A percentile compares a stretch with the other conserved stretches of the same genome.
phyloP scores from a whole-genome alignment of 2,329 filamentous ascomycete genomes.

The Penicillium sp. region DNA sequence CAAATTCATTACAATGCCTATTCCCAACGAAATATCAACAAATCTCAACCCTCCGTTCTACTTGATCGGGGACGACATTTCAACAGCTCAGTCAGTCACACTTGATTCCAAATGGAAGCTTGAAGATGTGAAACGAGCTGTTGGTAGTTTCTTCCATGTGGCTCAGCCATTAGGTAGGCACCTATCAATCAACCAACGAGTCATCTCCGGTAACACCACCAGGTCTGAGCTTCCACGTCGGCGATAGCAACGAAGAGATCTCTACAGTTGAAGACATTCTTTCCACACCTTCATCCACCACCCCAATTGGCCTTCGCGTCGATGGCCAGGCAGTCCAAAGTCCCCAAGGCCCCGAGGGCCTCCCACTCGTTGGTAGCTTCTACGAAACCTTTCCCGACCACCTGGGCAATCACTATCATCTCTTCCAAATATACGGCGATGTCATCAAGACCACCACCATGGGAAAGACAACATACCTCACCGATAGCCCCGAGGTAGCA shows the following conservation, averaged over 20 bases:
- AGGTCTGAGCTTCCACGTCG: neutral
- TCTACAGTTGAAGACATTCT: neutral
- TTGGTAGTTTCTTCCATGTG: neutral
- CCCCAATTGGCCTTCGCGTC: constrained; percentile 30
- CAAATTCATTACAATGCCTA: constrained; percentile 16
- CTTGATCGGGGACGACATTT: constrained; percentile 27
- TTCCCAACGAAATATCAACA: constrained; percentile 10
- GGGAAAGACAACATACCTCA: constrained; percentile 45
- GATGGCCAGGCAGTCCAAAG: constrained; percentile 32
- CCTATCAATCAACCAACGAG: neutral
- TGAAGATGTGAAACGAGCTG: neutral
- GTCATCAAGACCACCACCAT: constrained; percentile 59
- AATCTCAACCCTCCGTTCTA: constrained; percentile 20
- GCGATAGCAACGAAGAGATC: neutral
- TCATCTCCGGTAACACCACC: neutral
- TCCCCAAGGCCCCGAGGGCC: constrained; percentile 29
- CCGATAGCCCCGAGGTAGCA: neutral
- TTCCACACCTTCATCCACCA: constrained; percentile 35
- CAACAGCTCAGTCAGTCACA: constrained; percentile 32
- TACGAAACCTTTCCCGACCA: constrained; percentile 63
- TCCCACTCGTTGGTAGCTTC: constrained; percentile 56
- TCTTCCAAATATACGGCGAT: constrained; percentile 59
- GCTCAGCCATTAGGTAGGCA: constrained; percentile 1
- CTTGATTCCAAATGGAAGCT: neutral
- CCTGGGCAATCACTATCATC: constrained; percentile 60